These are phyloP conservation scores for Emericellopsis atlantica DNA, from an alignment of 2,329 filamentous ascomycete species.

Conservation along the genomic window DNA sequence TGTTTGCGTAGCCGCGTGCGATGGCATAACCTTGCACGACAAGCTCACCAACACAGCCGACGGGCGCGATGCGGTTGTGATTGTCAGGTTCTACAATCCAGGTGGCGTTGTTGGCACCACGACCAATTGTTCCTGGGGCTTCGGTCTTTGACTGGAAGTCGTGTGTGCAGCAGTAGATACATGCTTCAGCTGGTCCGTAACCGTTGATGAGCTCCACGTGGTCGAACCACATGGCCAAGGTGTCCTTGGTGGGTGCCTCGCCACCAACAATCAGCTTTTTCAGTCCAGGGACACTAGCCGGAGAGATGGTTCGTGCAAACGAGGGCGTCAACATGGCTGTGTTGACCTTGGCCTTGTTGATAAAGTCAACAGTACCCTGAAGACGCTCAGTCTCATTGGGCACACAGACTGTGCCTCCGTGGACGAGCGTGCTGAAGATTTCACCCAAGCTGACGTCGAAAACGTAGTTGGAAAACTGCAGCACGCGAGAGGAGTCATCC, in stretches of 20 bases:
- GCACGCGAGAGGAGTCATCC: conserved; percentile 10
- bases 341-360: conserved; percentile 6
- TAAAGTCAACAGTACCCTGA: conserved; percentile 1
- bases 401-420: conserved; percentile 5
- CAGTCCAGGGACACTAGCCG: background rate
- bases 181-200: conserved; percentile 9
- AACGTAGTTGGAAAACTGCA: conserved; percentile 11
- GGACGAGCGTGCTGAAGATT: conserved; percentile 3
- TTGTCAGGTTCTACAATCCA: conserved; percentile 9
- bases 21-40: background rate
- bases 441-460: conserved; percentile 6
- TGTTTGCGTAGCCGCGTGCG: conserved; percentile 4
- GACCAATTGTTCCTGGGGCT: conserved; percentile 2
- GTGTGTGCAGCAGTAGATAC: background rate
- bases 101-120: background rate
- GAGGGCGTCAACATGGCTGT: conserved; percentile 8
- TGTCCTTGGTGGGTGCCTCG: background rate
- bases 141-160: background rate
- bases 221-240: background rate
- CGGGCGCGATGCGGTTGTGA: conserved; percentile 5
- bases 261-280: conserved; percentile 1
- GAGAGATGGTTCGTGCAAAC: background rate
- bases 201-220: conserved; percentile 4
- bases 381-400: conserved; percentile 5
- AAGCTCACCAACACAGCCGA: conserved; percentile 1